Conservation (phyloP, 495 filamentous ascomycete genomes). For the Saxophila tyrrhenica region DNA sequence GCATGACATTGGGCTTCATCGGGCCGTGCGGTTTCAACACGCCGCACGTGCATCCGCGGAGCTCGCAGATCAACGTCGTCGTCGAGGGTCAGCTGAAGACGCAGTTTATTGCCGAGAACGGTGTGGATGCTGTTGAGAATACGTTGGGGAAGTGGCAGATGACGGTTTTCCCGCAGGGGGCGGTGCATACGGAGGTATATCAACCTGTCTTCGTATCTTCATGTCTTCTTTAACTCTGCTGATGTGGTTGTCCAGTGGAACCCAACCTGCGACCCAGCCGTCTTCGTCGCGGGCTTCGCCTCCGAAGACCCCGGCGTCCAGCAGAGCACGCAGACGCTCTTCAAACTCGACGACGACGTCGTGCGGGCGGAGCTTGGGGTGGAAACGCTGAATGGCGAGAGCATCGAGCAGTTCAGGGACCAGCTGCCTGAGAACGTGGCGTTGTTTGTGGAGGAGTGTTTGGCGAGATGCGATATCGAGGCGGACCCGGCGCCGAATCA, state of each 20-base stretch:
- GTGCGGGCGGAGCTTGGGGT: conserved; percentile 36
- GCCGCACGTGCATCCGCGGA: conserved; percentile 38
- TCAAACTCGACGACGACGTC: conserved; percentile 34
- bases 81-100: conserved; percentile 35
- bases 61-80: conserved; percentile 35
- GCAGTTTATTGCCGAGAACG: conserved; percentile 40
- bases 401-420: conserved; percentile 35
- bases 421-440: background rate
- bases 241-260: too few relatives aligned
- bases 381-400: conserved; percentile 31
- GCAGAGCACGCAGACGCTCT: conserved; percentile 39
- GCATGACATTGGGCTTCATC: conserved; percentile 1
- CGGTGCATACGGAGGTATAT: conserved; percentile 42
- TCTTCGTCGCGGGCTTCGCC: conserved; percentile 39
- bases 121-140: conserved; percentile 27
- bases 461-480: background rate
- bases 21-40: conserved; percentile 33
- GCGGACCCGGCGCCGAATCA: too few relatives aligned
- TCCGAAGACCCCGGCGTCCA: conserved; percentile 39
- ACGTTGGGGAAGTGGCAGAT: conserved; percentile 29
- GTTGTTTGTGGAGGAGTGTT: background rate
- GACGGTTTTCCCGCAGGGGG: conserved; percentile 39
- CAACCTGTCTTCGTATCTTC: too few relatives aligned
- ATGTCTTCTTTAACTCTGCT: too few relatives aligned
- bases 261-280: conserved; percentile 35